phyloP scores from a whole-genome alignment of 352 stramenopile genomes.

The Globisporangium mamillatum region DNA sequence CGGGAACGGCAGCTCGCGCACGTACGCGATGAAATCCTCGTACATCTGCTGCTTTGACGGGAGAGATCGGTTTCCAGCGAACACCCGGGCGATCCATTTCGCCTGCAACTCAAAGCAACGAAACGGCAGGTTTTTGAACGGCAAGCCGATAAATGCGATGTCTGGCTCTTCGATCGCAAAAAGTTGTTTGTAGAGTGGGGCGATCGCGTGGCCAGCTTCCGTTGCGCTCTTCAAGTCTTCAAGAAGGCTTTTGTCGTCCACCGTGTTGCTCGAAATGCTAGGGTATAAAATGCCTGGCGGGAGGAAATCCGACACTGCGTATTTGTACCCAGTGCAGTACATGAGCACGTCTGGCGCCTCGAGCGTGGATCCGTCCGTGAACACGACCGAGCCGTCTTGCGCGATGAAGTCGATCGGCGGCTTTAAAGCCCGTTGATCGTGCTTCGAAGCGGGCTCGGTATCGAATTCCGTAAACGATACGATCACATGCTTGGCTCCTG shows the following conservation, averaged over 20 bases:
- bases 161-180: conserved; percentile 77
- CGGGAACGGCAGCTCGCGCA: conserved; percentile 35
- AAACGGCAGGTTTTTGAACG: conserved; percentile 80
- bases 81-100: conserved; percentile 67
- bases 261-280: conserved; percentile 5
- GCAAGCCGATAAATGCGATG: conserved; percentile 66
- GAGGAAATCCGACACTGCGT: conserved; percentile 51
- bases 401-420: conserved; percentile 49
- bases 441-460: conserved; percentile 15
- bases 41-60: conserved; percentile 75
- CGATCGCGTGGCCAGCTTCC: conserved; percentile 34
- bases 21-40: conserved; percentile 45
- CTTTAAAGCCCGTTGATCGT: conserved; percentile 52
- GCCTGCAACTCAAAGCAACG: conserved; percentile 77
- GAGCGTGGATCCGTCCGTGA: conserved; percentile 53
- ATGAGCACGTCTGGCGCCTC: conserved; percentile 67
- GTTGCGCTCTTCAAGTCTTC: conserved; percentile 35
- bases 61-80: conserved; percentile 32
- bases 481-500: conserved; percentile 45
- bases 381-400: conserved; percentile 48
- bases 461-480: conserved; percentile 55
- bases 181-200: conserved; percentile 75
- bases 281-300: conserved; percentile 52
- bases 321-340: conserved; percentile 76
- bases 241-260: conserved; percentile 23